Evolutionary conservation across 2,329 filamentous ascomycete species (phyloP).

Genomic region (Penicillium fuscoglaucum): DNA sequence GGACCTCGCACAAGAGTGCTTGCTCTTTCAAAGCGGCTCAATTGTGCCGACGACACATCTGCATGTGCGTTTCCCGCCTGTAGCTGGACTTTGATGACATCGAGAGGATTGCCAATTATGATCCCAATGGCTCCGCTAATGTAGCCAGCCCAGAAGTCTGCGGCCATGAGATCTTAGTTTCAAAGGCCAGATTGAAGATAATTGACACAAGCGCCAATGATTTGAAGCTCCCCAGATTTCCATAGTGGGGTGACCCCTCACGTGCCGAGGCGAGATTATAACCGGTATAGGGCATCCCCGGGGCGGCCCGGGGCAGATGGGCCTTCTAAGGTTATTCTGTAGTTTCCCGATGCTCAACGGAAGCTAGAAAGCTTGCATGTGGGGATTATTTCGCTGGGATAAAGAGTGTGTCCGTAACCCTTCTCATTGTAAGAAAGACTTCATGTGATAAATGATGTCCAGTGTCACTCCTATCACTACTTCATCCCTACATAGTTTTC

Average conservation of each 20-base stretch:
- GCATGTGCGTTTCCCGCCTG: constrained; percentile 60
- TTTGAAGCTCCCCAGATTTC: constrained; percentile 9
- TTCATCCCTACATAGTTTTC: no score
- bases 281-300: background rate
- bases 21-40: constrained; percentile 37
- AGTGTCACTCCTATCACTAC: background rate
- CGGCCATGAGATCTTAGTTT: constrained; percentile 60
- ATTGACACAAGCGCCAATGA: background rate
- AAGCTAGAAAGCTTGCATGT: background rate
- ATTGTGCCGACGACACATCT: constrained; percentile 25
- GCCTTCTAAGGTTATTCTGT: background rate
- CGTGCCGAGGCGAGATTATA: background rate
- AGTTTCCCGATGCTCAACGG: background rate
- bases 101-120: constrained; percentile 82
- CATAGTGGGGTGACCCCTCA: constrained; percentile 9
- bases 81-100: constrained; percentile 75
- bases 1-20: constrained; percentile 43
- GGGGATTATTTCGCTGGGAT: background rate
- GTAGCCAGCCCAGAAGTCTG: constrained; percentile 94
- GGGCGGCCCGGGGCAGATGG: background rate
- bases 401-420: background rate
- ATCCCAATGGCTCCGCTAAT: constrained; percentile 83
- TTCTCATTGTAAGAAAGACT: background rate
- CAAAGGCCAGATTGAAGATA: background rate
- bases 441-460: background rate